Base-by-base conservation (phyloP, 1,284 basidiomycete species). In the Mrakiaceae sp. region DNA sequence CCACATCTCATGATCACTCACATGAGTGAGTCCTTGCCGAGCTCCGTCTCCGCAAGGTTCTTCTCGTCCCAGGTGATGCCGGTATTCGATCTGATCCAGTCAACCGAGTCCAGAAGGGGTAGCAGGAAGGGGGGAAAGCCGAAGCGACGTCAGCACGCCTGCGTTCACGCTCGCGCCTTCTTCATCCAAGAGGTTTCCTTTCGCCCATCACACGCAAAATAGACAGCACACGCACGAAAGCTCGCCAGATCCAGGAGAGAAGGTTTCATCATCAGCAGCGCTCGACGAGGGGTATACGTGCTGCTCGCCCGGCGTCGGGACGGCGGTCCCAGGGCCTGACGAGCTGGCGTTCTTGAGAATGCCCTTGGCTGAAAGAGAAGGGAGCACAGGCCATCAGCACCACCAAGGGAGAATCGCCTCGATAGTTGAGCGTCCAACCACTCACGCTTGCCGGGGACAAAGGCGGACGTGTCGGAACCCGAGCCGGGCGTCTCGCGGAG, bases 11-110 rank as follows among this genome's bases (percentile, higher is more conserved):
- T 27, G 27, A 27, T 27, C 27, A 71, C 75, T 55, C 63, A 75
- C 90, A 94, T 95, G 72, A 90, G 79, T 70, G 88, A 91, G 72
- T 94, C 90, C 76, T 93, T 92, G 79, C 88, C 84, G 70, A 90
- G 85, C 76, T 95, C 91, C 0, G 90, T 94, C 71, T 89, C 76
- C 43, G 89, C 88, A 58, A 95, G 81, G 72, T 94, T 95, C 74
- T 85, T 87, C 74, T 95, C 91, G 72, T 95, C 91, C 91, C 91
- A 95, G 72, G 88, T 87, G 70, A 94, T 74, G 71, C 83, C 83
- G 69, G 39, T 43, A 47, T 8, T 9, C 6, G 16, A 52, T 44
- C 43, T 51, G 43, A 8, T 9, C 27, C 2, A 54, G 52, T 14
- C 52, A 54, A n/a, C 52, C 42, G 44, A 12, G 14, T 47, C 5